phyloP scores from a whole-genome alignment of 139 green algal genomes.

The Chlamydomonas eustigma region DNA sequence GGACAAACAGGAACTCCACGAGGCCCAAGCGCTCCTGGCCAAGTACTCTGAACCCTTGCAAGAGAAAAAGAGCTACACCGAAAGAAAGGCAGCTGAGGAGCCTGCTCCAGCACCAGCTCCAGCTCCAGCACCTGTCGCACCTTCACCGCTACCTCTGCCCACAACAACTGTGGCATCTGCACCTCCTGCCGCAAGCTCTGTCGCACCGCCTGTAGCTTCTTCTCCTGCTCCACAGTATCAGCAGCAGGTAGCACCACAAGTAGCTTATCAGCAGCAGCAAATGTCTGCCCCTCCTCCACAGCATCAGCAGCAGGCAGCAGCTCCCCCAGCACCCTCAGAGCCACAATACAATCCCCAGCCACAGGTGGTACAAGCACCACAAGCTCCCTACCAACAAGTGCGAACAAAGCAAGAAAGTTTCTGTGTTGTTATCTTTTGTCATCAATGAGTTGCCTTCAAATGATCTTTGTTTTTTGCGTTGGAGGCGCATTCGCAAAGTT shows the following conservation, averaged over 20 bases:
- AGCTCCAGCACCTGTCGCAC: slow-evolving; percentile 8
- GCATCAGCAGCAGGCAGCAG: slow-evolving; percentile 13
- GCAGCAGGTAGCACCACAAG: neutral
- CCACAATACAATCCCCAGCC: no score
- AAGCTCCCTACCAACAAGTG: no score
- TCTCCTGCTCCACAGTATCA: neutral
- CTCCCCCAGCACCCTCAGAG: neutral
- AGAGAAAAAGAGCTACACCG: neutral
- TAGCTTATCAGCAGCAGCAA: slow-evolving; percentile 14
- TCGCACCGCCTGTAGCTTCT: slow-evolving; percentile 15
- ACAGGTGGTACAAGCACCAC: no score
- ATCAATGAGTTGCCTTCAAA: no score
- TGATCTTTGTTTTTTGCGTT: no score
- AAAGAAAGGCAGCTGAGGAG: neutral
- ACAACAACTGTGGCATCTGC: slow-evolving; percentile 13
- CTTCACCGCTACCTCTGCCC: slow-evolving; percentile 10
- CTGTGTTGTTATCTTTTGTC: no score
- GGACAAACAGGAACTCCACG: slow-evolving; percentile 54
- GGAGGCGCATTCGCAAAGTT: no score
- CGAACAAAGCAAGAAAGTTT: no score
- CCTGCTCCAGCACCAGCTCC: neutral
- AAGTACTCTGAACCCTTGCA: slow-evolving; percentile 23
- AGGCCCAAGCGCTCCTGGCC: slow-evolving; percentile 54
- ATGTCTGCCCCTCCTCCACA: slow-evolving; percentile 6
- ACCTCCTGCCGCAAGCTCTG: neutral